Base-by-base conservation (phyloP, 495 filamentous ascomycete genomes). In the Margaritispora aquatica region DNA sequence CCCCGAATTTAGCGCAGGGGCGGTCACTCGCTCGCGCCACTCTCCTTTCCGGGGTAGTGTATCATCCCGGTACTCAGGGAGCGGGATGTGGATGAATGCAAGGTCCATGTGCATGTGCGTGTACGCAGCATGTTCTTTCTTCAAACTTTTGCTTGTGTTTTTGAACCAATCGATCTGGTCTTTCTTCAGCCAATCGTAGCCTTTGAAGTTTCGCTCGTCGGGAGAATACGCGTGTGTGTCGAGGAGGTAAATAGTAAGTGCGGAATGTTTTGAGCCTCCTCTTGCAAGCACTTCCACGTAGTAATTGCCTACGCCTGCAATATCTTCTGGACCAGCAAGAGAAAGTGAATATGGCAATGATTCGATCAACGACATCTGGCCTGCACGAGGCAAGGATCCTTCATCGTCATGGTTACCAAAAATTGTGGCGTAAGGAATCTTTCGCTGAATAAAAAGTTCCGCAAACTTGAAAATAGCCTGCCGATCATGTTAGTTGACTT, bases 341-440 rank as follows among this genome's bases (percentile, higher is more conserved):
- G 92, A 90, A 26, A 97, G 80, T 9, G 90, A 96, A 73, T 90
- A 97, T 5, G 94, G 95, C 0, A 98, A 79, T 1, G 84, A 81
- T 71, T 96, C 84, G 34, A 94, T 84, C 22, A 98, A 78, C 5
- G 83, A 75, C 93, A 97, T 97, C 61, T 89, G 84, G 3, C 82
- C 82, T 3, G 78, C 73, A 22, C 95, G 87, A 22, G 84, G 80
- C 56, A 96, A 78, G 51, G 90, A 80, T 17, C 89, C 88, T 77
- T 97, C 93, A 69, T 97, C 92, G 69, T 98, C 94, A 71, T 98
- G 94, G 69, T 98, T 98, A 44, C 94, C 94, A 66, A 97, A 96
- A 55, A 98, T 97, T 50, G 87, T 84, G 36, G 91, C 93, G 65
- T 93, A 98, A 0, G 94, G 95, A 44, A 96, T 88, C 63, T 88